A percentile compares a stretch with the other conserved stretches of the same genome.
These are phyloP conservation scores for Thalassiosira livingstoniorum DNA, from an alignment of 352 stramenopile genomes.

Conservation along the genomic window DNA sequence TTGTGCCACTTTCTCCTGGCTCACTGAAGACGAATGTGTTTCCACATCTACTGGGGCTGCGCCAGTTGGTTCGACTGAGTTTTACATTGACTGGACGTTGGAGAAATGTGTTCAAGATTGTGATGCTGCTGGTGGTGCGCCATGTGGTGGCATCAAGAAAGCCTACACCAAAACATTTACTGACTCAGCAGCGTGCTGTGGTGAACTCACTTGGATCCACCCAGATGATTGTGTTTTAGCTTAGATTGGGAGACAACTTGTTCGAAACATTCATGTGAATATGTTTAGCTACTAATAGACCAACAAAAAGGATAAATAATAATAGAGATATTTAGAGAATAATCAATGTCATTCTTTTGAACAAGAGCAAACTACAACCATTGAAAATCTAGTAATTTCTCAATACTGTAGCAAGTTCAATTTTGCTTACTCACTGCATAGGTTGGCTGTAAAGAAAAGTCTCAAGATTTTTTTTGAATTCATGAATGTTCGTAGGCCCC, in stretches of 20 bases:
- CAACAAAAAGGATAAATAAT: too few species aligned
- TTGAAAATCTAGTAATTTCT: too few species aligned
- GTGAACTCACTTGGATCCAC: neutral
- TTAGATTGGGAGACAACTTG: constrained; percentile 1
- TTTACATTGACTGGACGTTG: constrained; percentile 12
- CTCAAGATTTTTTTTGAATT: too few species aligned
- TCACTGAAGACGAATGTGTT: neutral
- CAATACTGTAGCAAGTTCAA: too few species aligned
- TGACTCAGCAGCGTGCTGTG: neutral
- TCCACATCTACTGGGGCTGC: neutral
- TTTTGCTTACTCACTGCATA: too few species aligned
- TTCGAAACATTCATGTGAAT: too few species aligned
- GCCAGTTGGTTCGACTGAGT: neutral
- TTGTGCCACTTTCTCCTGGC: neutral
- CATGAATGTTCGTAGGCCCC: too few species aligned
- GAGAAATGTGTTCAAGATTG: constrained; percentile 16
- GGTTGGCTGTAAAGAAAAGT: too few species aligned
- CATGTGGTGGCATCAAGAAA: neutral
- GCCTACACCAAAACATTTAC: neutral
- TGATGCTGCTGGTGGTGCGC: neutral
- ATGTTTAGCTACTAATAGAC: too few species aligned
- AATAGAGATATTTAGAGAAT: too few species aligned
- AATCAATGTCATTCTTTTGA: too few species aligned
- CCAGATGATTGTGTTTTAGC: neutral
- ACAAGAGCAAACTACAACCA: too few species aligned